Evolutionary conservation across 768 basidiomycete genomes (phyloP), one percentile per base, ranked within the genome.

Genomic region (Podaxis rugospora): DNA sequence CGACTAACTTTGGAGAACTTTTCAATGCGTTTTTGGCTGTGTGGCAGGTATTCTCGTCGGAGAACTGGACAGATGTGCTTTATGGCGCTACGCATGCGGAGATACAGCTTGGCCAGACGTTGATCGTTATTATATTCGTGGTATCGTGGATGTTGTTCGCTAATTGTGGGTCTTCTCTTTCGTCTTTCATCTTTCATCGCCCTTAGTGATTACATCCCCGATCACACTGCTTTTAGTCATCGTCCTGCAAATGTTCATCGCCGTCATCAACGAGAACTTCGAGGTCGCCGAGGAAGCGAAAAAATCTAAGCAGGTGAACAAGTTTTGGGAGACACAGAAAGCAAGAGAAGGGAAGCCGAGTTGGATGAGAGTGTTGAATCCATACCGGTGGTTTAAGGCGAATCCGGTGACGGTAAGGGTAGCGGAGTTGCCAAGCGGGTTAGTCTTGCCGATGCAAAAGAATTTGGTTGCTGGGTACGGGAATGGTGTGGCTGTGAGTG

Each of bases 201-300:
- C 5, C 18, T 16, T 14, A 44, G 18, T 1, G 16, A 6, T 44
- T 1, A 27, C 13, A 0, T 14, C 40, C n/a, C 40, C 4, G 7
- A 14, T 3, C n/a, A 49, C 21, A 9, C 47, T 11, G 27, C 27
- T 4, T 36, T 23, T 64, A 40, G 95, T 93, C 78, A 92, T 96
- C 67, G 80, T 96, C 7, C 71, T 96, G 52, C 94, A 96, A 69
- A 90, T 98, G 88, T 97, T 98, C 77, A 92, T 98, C 67, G 96
- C 96, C 36, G 94, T 96, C 49, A 94, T 97, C 79, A 92, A 95
- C 68, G 94, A 95, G 78, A 96, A 95, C 72, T 98, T 98, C 67
- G 81, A 88, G 23, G 86, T 97, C 4, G 93, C 93, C 0, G 96
- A 98, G 68, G 93, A 95, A 69, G 82, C 86, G 27, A 98, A 98